Evolutionary conservation across 2,329 filamentous ascomycete genomes (phyloP), one percentile per base, ranked within the genome.

Genomic region (Colletotrichum cordylinicola): DNA sequence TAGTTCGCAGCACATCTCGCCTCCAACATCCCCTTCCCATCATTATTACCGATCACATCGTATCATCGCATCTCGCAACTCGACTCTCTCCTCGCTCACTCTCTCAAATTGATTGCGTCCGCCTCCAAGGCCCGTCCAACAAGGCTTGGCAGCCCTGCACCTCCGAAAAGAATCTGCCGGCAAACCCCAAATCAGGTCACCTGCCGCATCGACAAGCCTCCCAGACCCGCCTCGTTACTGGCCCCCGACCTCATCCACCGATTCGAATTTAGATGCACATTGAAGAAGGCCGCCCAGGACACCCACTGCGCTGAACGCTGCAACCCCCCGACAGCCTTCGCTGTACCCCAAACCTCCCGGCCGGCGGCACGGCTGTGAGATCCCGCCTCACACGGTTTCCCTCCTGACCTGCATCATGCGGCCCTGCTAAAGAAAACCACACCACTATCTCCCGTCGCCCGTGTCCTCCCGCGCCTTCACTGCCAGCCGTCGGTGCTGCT

Each of bases 391-490:
- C 64, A 35, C 58, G 24, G 43, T 31, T 67, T 43, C 61, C 56
- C 60, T 75, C n/a, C 61, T 75, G 52, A 66, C 66, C 52, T 75
- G 66, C 74, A 67, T 71, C 48, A 76, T 76, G 71, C 65, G 70
- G 70, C 60, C 66, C n/a, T 70, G 66, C 64, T 68, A 27, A 69
- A 68, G 64, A 76, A 61, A 62, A 58, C 10, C 67, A 48, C 43
- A 64, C 33, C 39, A 70, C 58, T 43, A 21, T 37, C 24, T 27
- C 52, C 62, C 69, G 27, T 67, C 73, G 21, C 31, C 39, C 18
- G 43, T 52, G 43, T 13, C 10, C 43, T 52, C 43, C 18, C 56
- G 27, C 60, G 39, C 62, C 18, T 18, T 74, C 37, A 27, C 37
- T 67, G 73, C 43, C 29, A 61, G 37, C 67, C 24, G 21, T 39